A percentile compares a stretch with the other conserved stretches of the same genome.
Evolutionary conservation across 2,329 filamentous ascomycete genomes (phyloP).

Genomic region (Rutstroemia sp.): DNA sequence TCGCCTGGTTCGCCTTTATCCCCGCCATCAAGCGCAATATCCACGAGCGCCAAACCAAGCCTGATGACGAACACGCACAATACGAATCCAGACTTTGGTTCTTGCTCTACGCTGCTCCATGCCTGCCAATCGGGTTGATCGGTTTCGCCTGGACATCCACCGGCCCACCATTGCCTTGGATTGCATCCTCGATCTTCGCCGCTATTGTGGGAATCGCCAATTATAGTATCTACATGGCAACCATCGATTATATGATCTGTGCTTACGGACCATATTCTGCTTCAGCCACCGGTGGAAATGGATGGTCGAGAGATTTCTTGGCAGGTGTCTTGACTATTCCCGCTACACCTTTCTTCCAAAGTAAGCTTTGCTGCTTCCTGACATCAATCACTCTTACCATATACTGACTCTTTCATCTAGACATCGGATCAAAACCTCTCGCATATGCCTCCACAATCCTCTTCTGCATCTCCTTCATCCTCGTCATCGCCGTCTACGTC

Average conservation of each 20-base stretch:
- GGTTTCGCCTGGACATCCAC: constrained; percentile 63
- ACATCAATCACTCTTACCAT: background rate
- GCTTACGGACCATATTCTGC: constrained; percentile 68
- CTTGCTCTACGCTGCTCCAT: constrained; percentile 54
- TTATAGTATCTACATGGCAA: constrained; percentile 65
- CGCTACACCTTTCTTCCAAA: constrained; percentile 55
- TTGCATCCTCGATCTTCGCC: constrained; percentile 57
- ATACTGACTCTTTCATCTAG: constrained; percentile 20
- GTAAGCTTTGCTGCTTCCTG: constrained; percentile 19
- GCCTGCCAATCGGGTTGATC: constrained; percentile 59
- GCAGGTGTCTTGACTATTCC: constrained; percentile 65
- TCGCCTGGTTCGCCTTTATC: constrained; percentile 54
- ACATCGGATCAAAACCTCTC: constrained; percentile 48
- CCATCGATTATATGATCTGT: constrained; percentile 71
- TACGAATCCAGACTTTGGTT: constrained; percentile 62
- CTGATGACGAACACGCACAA: constrained; percentile 50
- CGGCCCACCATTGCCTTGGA: constrained; percentile 59
- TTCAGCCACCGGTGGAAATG: constrained; percentile 69
- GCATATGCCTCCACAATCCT: constrained; percentile 58
- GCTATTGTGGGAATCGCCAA: constrained; percentile 66
- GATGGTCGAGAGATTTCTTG: constrained; percentile 65
- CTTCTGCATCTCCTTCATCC: constrained; percentile 49
- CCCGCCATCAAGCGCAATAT: constrained; percentile 48
- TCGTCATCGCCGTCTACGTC: constrained; percentile 56
- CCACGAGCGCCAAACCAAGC: constrained; percentile 42